phyloP scores from a whole-genome alignment of 805 yeast species.

The Ogataea sp. region DNA sequence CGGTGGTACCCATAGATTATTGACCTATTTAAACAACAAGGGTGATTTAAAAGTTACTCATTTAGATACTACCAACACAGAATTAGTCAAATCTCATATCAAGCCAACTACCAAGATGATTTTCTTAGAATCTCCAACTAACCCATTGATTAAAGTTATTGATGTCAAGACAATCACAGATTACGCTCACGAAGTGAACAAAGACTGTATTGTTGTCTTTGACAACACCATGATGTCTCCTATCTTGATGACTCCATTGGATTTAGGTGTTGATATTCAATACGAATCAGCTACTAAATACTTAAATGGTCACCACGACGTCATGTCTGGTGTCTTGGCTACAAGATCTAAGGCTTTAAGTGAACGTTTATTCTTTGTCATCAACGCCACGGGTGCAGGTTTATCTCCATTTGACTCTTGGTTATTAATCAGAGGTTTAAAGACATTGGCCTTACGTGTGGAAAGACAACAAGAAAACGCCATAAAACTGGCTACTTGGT shows the following conservation, averaged over 20 bases:
- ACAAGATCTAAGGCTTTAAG: slow-evolving; percentile 57
- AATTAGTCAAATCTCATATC: slow-evolving; percentile 49
- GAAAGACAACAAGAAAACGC: slow-evolving; percentile 87
- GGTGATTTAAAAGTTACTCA: slow-evolving; percentile 63
- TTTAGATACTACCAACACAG: slow-evolving; percentile 73
- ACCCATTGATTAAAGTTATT: slow-evolving; percentile 83
- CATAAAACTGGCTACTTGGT: slow-evolving; percentile 62
- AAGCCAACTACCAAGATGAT: slow-evolving; percentile 61
- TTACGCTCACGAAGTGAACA: slow-evolving; percentile 59
- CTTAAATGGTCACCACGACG: slow-evolving; percentile 90
- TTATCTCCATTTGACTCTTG: slow-evolving; percentile 89
- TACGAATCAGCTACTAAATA: slow-evolving; percentile 93
- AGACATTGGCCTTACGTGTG: slow-evolving; percentile 77
- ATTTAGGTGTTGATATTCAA: slow-evolving; percentile 82
- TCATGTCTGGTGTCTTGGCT: slow-evolving; percentile 92
- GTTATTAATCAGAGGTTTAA: slow-evolving; percentile 81
- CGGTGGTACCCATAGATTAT: slow-evolving; percentile 87
- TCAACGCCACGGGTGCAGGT: slow-evolving; percentile 89
- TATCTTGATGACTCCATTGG: slow-evolving; percentile 73
- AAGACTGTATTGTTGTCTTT: slow-evolving; percentile 68
- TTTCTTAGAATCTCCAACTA: slow-evolving; percentile 86
- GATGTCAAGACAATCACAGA: slow-evolving; percentile 64
- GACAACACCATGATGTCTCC: slow-evolving; percentile 99
- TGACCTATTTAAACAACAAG: slow-evolving; percentile 59
- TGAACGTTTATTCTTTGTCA: slow-evolving; percentile 61